phyloP scores from a whole-genome alignment of 495 filamentous ascomycete species.

The Tuber microsphaerosporum region DNA sequence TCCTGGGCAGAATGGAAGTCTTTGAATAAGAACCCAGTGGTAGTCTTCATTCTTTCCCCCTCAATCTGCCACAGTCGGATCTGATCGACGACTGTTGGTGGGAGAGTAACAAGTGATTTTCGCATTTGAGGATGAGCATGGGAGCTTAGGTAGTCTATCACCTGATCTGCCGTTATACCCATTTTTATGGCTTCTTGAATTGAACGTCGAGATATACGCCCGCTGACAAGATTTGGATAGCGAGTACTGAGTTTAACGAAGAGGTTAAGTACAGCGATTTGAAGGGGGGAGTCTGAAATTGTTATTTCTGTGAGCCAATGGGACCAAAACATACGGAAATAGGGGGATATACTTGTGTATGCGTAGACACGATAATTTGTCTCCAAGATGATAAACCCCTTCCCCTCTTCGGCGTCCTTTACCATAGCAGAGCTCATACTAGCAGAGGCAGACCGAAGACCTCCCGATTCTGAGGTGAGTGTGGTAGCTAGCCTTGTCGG shows the following conservation, averaged over 20 bases:
- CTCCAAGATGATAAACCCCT: conserved; percentile 89
- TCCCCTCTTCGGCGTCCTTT: conserved; percentile 45
- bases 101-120: conserved; percentile 61
- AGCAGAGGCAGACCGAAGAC: conserved; percentile 56
- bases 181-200: conserved; percentile 76
- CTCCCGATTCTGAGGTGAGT: conserved; percentile 72
- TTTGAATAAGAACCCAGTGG: conserved; percentile 75
- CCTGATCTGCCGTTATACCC: conserved; percentile 91
- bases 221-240: conserved; percentile 85
- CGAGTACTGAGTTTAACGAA: conserved; percentile 79
- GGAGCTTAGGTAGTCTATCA: conserved; percentile 76
- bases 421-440: conserved; percentile 52
- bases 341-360: conserved; percentile 57
- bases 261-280: conserved; percentile 87
- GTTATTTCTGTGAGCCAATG: neutral
- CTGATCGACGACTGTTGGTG: conserved; percentile 94
- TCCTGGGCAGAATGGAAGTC: conserved; percentile 72
- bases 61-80: conserved; percentile 97
- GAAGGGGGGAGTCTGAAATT: conserved; percentile 59
- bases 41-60: conserved; percentile 80
- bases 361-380: conserved; percentile 99
- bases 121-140: conserved; percentile 91
- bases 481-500: conserved; percentile 92
- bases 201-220: conserved; percentile 76
- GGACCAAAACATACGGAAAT: neutral